A percentile compares a stretch with the other conserved stretches of the same genome.
These are phyloP conservation scores for Aphanomyces astaci DNA, from an alignment of 352 stramenopile species.

Conservation along the genomic window DNA sequence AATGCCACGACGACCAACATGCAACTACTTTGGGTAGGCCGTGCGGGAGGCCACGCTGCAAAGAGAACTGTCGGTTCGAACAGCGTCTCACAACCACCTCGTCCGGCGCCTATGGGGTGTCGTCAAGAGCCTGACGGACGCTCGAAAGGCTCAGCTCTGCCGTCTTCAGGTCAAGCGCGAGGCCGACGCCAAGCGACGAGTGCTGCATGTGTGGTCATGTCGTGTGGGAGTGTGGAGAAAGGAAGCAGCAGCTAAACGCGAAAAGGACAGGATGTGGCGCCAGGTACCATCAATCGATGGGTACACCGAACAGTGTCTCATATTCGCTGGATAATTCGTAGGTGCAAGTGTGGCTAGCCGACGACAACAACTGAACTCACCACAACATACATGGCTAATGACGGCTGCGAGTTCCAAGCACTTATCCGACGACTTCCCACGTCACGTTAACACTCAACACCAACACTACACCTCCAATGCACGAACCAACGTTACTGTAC, in stretches of 20 bases:
- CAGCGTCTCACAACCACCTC: not conserved
- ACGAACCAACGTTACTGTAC: too few species aligned
- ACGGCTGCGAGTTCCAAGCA: too few species aligned
- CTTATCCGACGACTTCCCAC: too few species aligned
- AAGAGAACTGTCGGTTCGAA: not conserved
- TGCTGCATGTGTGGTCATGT: not conserved
- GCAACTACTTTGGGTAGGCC: too few species aligned
- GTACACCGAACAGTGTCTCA: too few species aligned
- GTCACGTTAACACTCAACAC: not conserved
- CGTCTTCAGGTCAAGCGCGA: not conserved
- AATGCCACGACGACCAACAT: too few species aligned
- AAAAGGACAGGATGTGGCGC: slow-evolving; percentile 4
- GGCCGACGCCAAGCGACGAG: not conserved
- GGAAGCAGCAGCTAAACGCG: not conserved
- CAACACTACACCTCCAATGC: too few species aligned
- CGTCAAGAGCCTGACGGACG: not conserved
- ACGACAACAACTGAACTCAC: slow-evolving; percentile 6
- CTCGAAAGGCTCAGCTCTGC: not conserved
- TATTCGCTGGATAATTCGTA: too few species aligned
- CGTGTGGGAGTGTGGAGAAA: not conserved
- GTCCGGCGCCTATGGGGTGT: not conserved
- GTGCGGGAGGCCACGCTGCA: not conserved
- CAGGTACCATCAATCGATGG: too few species aligned
- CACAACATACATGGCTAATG: too few species aligned
- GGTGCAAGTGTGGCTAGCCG: slow-evolving; percentile 4